Evolutionary conservation across 129 eudicot species (phyloP).

Genomic region (Escallonia rubra): DNA sequence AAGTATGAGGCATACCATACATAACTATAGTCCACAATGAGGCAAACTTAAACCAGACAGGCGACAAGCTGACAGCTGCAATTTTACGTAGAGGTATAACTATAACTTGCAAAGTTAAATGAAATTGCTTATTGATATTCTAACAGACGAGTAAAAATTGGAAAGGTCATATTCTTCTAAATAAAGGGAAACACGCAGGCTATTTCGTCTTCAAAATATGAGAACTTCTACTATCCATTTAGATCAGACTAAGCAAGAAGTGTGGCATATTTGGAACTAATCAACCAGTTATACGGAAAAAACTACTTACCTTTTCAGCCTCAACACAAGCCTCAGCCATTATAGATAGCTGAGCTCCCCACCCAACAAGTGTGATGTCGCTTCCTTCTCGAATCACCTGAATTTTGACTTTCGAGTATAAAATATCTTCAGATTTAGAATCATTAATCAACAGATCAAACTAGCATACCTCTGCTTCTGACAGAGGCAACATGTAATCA

Average conservation of each 20-base stretch:
- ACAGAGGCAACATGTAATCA: constrained; percentile 88
- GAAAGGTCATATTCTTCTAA: too few species aligned
- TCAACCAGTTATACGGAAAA: background rate
- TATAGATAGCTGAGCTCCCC: constrained; percentile 95
- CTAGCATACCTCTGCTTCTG: constrained; percentile 82
- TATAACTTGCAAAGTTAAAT: too few species aligned
- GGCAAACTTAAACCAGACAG: background rate
- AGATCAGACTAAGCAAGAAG: too few species aligned
- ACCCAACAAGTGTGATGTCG: constrained; percentile 94
- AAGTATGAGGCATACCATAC: background rate
- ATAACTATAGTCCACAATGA: background rate
- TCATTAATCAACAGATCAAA: background rate
- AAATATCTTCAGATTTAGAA: constrained; percentile 14
- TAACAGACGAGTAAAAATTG: too few species aligned
- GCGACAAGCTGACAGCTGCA: too few species aligned
- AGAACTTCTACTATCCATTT: too few species aligned
- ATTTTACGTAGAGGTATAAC: too few species aligned
- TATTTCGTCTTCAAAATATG: too few species aligned
- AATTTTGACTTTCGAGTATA: constrained; percentile 6
- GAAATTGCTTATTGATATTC: too few species aligned
- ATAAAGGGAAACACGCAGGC: too few species aligned
- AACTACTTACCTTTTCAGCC: constrained; percentile 69
- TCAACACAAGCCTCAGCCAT: constrained; percentile 92
- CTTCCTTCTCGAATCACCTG: constrained; percentile 88
- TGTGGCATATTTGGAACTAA: too few species aligned